These are phyloP conservation scores for Davidsoniella eucalypti DNA, from an alignment of 2,329 filamentous ascomycete genomes.

Conservation along the genomic window DNA sequence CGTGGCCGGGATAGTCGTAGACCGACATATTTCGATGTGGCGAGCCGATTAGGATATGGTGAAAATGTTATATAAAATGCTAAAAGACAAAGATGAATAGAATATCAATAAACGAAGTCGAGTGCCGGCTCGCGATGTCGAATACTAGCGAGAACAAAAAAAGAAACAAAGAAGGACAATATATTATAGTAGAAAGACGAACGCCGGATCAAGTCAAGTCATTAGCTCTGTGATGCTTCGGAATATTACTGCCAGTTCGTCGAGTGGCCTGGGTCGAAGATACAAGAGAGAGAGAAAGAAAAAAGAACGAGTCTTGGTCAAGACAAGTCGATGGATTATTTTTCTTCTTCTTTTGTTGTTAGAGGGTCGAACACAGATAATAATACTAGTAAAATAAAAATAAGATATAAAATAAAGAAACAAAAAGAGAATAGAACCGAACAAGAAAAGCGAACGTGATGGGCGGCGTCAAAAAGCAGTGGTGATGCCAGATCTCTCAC, in stretches of 20 bases:
- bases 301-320: no score
- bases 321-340: not conserved
- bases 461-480: not conserved
- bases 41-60: not conserved
- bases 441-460: not conserved
- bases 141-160: not conserved
- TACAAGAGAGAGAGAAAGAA: not conserved
- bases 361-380: not conserved
- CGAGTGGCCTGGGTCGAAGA: not conserved
- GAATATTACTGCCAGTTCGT: not conserved
- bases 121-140: not conserved
- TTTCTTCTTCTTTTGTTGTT: not conserved
- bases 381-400: slow-evolving; percentile 4
- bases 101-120: not conserved
- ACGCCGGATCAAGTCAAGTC: slow-evolving; percentile 2
- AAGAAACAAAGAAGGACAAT: not conserved
- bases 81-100: not conserved
- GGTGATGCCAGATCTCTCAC: slow-evolving; percentile 12
- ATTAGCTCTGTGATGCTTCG: not conserved
- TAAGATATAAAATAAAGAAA: slow-evolving; percentile 4
- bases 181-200: not conserved
- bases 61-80: no score
- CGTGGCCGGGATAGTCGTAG: not conserved
- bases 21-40: slow-evolving; percentile 2
- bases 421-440: not conserved